A percentile compares a stretch with the other conserved stretches of the same genome.
These are phyloP conservation scores for Cairneyella variabilis DNA, from an alignment of 495 filamentous ascomycete species.

Conservation along the genomic window DNA sequence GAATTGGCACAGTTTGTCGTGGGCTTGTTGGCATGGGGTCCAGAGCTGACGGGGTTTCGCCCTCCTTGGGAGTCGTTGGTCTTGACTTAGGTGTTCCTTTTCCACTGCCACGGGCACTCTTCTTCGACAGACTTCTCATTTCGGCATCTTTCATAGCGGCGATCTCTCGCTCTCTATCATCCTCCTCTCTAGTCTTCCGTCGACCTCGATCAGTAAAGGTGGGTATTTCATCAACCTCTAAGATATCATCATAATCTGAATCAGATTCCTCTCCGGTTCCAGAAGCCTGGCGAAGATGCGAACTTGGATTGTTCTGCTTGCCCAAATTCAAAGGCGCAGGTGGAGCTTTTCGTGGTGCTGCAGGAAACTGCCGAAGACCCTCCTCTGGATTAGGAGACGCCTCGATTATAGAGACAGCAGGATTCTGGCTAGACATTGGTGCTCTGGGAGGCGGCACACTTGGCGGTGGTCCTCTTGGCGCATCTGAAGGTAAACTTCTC, in stretches of 20 bases:
- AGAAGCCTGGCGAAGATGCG: conserved; percentile 37
- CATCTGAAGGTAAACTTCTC: conserved; percentile 41
- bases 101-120: too few relatives aligned
- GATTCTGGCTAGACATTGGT: conserved; percentile 24
- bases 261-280: conserved; percentile 61
- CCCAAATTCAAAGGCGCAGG: conserved; percentile 79
- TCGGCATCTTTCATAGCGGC: conserved; percentile 60
- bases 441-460: conserved; percentile 23
- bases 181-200: conserved; percentile 81
- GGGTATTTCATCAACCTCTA: conserved; percentile 60
- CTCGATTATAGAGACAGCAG: conserved; percentile 41
- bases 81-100: conserved; percentile 41
- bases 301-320: conserved; percentile 35
- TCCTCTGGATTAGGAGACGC: conserved; percentile 45
- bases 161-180: conserved; percentile 74
- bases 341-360: conserved; percentile 71
- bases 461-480: conserved; percentile 24
- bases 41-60: not conserved
- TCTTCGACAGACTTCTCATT: conserved; percentile 60
- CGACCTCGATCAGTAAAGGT: conserved; percentile 65
- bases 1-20: conserved; percentile 18
- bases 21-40: conserved; percentile 23
- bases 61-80: conserved; percentile 23
- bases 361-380: conserved; percentile 37
- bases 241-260: conserved; percentile 79